Base-by-base conservation (phyloP, 257 asterid genomes). In the Gentiana macrophylla region DNA sequence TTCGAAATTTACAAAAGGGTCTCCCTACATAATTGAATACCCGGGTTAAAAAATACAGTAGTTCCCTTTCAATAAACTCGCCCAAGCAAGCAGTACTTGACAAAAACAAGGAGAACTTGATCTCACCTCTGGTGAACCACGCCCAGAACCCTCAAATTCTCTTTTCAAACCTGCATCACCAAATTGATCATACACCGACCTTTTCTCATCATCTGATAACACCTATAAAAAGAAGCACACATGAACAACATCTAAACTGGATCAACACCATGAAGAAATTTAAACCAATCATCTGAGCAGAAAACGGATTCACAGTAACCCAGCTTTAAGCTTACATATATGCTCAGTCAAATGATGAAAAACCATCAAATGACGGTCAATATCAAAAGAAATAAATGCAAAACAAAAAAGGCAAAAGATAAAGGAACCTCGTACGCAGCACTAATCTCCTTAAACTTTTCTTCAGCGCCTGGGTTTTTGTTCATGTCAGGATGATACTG, bases 401-500 rank as follows among this genome's bases (percentile, higher is more conserved):
- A 24, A 44, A 43, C 1, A 10, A n/a, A 45, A 41, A 41, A 41
- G 50, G 44, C 35, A 46, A 47, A 51, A 33, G 44, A 32, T 10
- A 33, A 46, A 35, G 32, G 48, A 41, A 91, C 98, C 98, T 91
- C 98, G 41, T 91, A 91, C 2, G 98, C 97, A 77, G 98, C 95
- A 67, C 82, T 81, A 57, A 91, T 85, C 70, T 87, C 93, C 77
- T 92, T 92, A 44, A 92, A 92, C 72, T 83, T 88, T 44, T 88
- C 98, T 80, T 92, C 97, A 61, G 98, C 73, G 43, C 93, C 94
- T 49, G 84, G 80, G 38, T 54, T 74, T 72, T 83, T 85, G 77
- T 84, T 84, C 95, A 80, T 77, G 75, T 92, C 98, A 61, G 97
- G 98, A 77, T 92, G 98, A 78, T 81, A 88, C 98, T 92, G 84